phyloP scores from a whole-genome alignment of 805 yeast genomes.

The Kodamaea kaohsiungensis region DNA sequence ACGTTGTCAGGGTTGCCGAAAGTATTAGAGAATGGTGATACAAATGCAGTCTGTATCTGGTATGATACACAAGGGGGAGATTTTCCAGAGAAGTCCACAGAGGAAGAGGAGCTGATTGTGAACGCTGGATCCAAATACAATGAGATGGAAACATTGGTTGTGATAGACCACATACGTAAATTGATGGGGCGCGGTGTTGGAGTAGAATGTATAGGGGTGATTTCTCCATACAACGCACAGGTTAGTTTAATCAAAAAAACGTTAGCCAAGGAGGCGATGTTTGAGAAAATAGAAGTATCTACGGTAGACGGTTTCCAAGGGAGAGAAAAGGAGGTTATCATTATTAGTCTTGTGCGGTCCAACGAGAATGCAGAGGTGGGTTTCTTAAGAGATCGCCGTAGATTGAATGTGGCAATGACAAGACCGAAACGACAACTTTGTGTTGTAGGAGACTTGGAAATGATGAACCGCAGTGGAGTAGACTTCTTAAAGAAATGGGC shows the following conservation, averaged over 20 bases:
- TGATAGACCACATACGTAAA: slow-evolving; percentile 52
- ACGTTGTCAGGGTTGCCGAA: slow-evolving; percentile 52
- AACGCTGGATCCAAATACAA: slow-evolving; percentile 63
- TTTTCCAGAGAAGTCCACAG: slow-evolving; percentile 58
- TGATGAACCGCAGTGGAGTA: slow-evolving; percentile 47
- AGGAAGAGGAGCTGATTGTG: slow-evolving; percentile 25
- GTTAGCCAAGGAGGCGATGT: slow-evolving; percentile 34
- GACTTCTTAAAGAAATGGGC: slow-evolving; percentile 66
- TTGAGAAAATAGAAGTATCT: slow-evolving; percentile 63
- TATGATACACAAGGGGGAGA: slow-evolving; percentile 93
- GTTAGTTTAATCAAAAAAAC: slow-evolving; percentile 58
- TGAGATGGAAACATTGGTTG: slow-evolving; percentile 72
- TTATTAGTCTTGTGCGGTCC: slow-evolving; percentile 79
- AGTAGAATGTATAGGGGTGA: slow-evolving; percentile 70
- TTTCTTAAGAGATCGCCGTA: slow-evolving; percentile 72
- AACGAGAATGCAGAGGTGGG: slow-evolving; percentile 75
- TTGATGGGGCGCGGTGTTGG: slow-evolving; percentile 55
- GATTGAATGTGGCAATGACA: slow-evolving; percentile 93
- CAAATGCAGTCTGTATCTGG: slow-evolving; percentile 66
- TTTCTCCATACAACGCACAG: slow-evolving; percentile 90
- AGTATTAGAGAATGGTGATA: slow-evolving; percentile 52
- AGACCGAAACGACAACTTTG: slow-evolving; percentile 84
- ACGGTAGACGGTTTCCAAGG: slow-evolving; percentile 98
- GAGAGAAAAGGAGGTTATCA: slow-evolving; percentile 85
- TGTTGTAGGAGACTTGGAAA: slow-evolving; percentile 83